Evolutionary conservation across 108 stramenopile species (phyloP).

Genomic region (Poteriospumella lacustris): DNA sequence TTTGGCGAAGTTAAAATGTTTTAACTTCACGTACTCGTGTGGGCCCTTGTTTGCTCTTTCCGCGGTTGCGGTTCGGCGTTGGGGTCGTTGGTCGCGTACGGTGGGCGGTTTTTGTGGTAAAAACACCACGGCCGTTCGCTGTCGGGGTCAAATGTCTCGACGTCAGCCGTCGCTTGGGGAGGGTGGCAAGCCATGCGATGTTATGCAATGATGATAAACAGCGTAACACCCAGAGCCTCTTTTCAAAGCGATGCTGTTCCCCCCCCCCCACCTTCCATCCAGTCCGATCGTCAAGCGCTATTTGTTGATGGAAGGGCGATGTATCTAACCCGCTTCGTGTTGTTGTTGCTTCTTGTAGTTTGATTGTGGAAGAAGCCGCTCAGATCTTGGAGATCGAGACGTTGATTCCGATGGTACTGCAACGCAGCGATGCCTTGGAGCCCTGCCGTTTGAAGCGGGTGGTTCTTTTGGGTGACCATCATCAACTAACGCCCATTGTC

Average conservation of each 20-base stretch:
- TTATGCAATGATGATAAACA: not conserved
- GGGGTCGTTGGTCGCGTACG: too few relatives aligned
- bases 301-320: not conserved
- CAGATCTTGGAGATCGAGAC: constrained; percentile 95
- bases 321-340: not conserved
- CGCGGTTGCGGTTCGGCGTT: too few relatives aligned
- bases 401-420: constrained; percentile 82
- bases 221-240: not conserved
- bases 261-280: too few relatives aligned
- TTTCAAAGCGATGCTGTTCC: too few relatives aligned
- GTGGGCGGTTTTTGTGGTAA: too few relatives aligned
- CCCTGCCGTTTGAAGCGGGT: constrained; percentile 77
- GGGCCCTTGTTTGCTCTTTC: too few relatives aligned
- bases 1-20: too few relatives aligned
- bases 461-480: constrained; percentile 91
- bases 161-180: too few relatives aligned
- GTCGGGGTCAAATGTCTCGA: too few relatives aligned
- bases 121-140: too few relatives aligned
- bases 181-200: too few relatives aligned
- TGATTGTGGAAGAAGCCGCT: constrained; percentile 96
- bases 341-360: constrained; percentile 22
- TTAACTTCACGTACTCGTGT: too few relatives aligned
- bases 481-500: constrained; percentile 94
- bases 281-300: not conserved
- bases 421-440: constrained; percentile 61